phyloP scores from a whole-genome alignment of 164 flowering plant species.

The Stephania cephalantha region DNA sequence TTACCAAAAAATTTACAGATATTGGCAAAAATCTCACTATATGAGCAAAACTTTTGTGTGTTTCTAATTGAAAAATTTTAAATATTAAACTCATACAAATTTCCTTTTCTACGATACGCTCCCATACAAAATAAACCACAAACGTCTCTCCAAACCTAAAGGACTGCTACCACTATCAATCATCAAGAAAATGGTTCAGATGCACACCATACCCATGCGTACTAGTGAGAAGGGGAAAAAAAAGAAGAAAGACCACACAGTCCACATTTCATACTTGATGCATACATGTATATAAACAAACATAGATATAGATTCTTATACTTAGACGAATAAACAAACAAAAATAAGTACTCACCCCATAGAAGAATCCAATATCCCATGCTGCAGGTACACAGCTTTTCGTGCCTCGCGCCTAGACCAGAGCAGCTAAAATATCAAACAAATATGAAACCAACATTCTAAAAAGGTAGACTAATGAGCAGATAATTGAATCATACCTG shows the following conservation, averaged over 20 bases:
- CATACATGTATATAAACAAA: neutral
- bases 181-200: neutral
- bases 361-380: slow-evolving; percentile 91
- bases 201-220: no score
- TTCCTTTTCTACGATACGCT: neutral
- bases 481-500: slow-evolving; percentile 36
- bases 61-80: neutral
- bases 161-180: neutral
- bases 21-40: neutral
- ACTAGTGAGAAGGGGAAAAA: neutral
- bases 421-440: slow-evolving; percentile 11
- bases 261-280: neutral
- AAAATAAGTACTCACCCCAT: slow-evolving; percentile 70
- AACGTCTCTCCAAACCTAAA: neutral
- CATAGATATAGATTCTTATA: neutral
- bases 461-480: neutral
- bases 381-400: slow-evolving; percentile 86
- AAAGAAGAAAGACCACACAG: neutral
- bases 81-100: neutral
- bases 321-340: neutral
- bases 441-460: neutral
- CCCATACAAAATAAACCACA: neutral
- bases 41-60: neutral
- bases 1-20: neutral
- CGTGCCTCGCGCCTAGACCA: slow-evolving; percentile 73